A percentile compares a stretch with the other conserved stretches of the same genome.
Evolutionary conservation across 306 rosid species (phyloP).

Genomic region (Casuarina glauca): DNA sequence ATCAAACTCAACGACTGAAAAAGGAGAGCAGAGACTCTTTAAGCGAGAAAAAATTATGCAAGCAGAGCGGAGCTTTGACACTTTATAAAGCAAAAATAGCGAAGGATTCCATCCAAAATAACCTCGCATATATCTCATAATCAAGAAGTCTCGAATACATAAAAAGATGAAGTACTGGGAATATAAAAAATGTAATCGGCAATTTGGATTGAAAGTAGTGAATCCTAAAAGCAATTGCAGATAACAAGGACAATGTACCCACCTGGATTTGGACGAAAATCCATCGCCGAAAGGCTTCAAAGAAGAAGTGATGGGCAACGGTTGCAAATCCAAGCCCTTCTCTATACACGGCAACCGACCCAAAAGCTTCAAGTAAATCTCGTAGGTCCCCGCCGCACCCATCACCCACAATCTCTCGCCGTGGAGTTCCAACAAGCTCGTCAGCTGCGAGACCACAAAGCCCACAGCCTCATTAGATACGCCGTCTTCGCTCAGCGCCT

Average conservation of each 20-base stretch:
- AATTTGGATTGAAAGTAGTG: neutral
- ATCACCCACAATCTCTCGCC: slow-evolving; percentile 70
- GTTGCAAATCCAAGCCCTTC: slow-evolving; percentile 78
- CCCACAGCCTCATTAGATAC: slow-evolving; percentile 32
- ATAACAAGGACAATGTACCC: slow-evolving; percentile 18
- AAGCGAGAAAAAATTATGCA: neutral
- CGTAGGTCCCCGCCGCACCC: slow-evolving; percentile 56
- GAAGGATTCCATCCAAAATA: neutral
- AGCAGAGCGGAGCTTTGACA: neutral
- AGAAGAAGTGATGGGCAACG: slow-evolving; percentile 74
- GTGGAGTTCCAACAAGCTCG: slow-evolving; percentile 51
- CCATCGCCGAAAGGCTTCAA: slow-evolving; percentile 51
- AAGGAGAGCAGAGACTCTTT: neutral
- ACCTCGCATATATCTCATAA: neutral
- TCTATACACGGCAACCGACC: slow-evolving; percentile 52
- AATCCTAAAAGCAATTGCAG: neutral
- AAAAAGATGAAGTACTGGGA: neutral
- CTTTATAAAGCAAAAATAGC: neutral
- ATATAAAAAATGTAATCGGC: neutral
- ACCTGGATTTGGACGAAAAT: slow-evolving; percentile 75
- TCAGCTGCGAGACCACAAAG: slow-evolving; percentile 59
- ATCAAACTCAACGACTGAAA: neutral
- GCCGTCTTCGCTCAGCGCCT: slow-evolving; percentile 34
- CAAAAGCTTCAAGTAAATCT: slow-evolving; percentile 51
- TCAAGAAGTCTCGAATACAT: slow-evolving; percentile 3